Evolutionary conservation across 129 eudicot genomes (phyloP).

Genomic region (Centaurea solstitialis): DNA sequence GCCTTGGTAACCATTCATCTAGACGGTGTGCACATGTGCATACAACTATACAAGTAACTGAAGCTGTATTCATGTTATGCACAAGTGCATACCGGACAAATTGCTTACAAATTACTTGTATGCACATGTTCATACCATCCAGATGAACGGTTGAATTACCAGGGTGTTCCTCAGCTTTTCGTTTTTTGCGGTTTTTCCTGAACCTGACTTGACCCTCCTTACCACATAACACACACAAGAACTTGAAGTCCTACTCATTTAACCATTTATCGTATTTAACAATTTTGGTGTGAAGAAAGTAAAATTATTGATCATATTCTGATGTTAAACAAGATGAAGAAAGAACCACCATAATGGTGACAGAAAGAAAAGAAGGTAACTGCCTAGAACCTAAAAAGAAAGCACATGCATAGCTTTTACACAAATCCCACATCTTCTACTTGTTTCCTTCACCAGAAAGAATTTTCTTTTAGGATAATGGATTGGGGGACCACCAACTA

Average conservation of each 20-base stretch:
- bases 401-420: background rate
- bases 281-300: background rate
- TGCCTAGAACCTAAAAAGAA: background rate
- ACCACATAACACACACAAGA: background rate
- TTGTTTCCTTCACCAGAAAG: background rate
- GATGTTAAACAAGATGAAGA: background rate
- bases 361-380: background rate
- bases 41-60: too few species aligned
- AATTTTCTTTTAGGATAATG: background rate
- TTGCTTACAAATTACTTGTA: too few species aligned
- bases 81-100: too few species aligned
- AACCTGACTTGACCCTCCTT: background rate
- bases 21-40: too few species aligned
- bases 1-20: too few species aligned
- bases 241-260: background rate
- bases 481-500: constrained; percentile 3
- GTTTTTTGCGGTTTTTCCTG: too few species aligned
- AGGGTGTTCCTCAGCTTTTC: too few species aligned
- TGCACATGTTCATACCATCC: too few species aligned
- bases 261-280: background rate
- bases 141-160: too few species aligned
- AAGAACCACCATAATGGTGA: background rate
- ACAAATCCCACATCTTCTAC: background rate
- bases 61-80: too few species aligned
- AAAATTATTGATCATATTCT: background rate